These are phyloP conservation scores for Kwoniella mangroviensis DNA, from an alignment of 768 basidiomycete species.

Conservation along the genomic window DNA sequence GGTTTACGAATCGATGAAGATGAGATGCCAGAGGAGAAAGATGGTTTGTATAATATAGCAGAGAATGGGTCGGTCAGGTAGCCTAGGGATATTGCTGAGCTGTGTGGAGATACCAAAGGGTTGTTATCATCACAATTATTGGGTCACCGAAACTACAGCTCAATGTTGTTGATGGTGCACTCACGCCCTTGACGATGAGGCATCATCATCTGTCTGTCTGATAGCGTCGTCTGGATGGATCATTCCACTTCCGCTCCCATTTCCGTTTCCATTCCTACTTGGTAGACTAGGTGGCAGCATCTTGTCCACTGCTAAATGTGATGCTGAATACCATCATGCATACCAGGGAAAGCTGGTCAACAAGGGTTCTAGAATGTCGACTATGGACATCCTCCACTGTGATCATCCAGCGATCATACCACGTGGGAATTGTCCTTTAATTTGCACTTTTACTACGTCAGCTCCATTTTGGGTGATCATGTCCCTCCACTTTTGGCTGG, in stretches of 20 bases:
- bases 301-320: neutral
- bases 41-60: constrained; percentile 67
- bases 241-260: neutral
- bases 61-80: constrained; percentile 82
- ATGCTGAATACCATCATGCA: too few species aligned
- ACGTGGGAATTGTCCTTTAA: neutral
- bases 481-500: neutral
- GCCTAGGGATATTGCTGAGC: constrained; percentile 77
- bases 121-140: neutral
- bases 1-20: constrained; percentile 58
- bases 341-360: too few species aligned
- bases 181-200: constrained; percentile 56
- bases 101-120: constrained; percentile 12
- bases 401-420: neutral
- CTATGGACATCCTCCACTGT: too few species aligned
- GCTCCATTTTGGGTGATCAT: neutral
- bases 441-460: constrained; percentile 1
- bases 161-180: constrained; percentile 16
- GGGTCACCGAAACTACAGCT: neutral
- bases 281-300: constrained; percentile 8
- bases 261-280: neutral
- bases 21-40: constrained; percentile 60
- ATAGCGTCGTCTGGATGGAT: constrained; percentile 53
- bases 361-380: too few species aligned
- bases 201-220: constrained; percentile 57